Evolutionary conservation across 257 asterid species (phyloP), one percentile per base, ranked within the genome.

Genomic region (Eustoma russellianum): DNA sequence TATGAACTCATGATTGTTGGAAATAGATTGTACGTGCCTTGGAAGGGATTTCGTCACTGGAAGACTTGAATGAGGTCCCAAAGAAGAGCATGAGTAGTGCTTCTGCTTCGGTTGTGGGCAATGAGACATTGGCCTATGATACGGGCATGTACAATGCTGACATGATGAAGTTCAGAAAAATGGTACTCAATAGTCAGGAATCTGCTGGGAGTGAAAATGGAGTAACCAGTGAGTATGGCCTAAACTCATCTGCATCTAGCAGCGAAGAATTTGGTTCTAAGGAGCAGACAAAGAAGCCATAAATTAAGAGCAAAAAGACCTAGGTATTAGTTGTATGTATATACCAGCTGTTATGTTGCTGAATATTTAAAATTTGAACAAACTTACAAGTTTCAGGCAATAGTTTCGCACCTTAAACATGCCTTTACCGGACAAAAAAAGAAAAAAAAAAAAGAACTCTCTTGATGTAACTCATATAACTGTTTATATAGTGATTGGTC

Each of bases 131-230:
- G 46, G 17, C 47, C n/a, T 90, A 90, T 40, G 82, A 86, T 72
- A 86, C 96, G 0, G 56, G 72, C 15, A 95, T 92, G 24, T 91
- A 87, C 60, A 80, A 84, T 51, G 98, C 96, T 0, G 95, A 87
- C 70, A 84, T 91, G 94, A 13, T 57, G 62, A 86, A 82, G 81
- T 91, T 91, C 74, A 78, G 76, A 70, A 60, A 87, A 62, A 82
- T 91, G 94, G 74, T 84, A 9, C 63, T 84, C 79, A 47, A 83
- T 7, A 76, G 63, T 41, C 66, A 66, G 16, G 94, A 89, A 13
- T 77, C 57, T 49, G 49, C 64, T 7, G 79, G 84, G 54, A 75
- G 89, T 7, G 94, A 79, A 46, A 77, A 66, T 18, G 97, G 86
- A 41, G 72, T 38, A 5, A 83, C 96, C 2, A 75, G 89, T 34